Evolutionary conservation across 2,329 filamentous ascomycete genomes (phyloP).

Genomic region (Fusarium nodosum): DNA sequence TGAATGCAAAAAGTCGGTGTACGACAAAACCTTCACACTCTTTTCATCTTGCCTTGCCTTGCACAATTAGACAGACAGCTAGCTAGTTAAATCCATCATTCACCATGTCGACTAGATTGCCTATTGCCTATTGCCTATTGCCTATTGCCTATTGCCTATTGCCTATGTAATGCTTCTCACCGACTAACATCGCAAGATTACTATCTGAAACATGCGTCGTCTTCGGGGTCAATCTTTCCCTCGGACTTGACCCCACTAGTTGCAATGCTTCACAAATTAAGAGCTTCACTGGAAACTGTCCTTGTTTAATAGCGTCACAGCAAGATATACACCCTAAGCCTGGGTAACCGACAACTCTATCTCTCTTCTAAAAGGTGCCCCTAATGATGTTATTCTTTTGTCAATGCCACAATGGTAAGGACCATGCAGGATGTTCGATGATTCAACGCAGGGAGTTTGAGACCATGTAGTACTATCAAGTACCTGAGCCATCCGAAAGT

Average conservation of each 20-base stretch:
- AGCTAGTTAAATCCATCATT: background rate
- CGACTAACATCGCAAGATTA: background rate
- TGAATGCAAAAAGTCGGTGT: constrained; percentile 22
- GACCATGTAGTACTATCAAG: background rate
- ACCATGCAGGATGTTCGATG: background rate
- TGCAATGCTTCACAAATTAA: background rate
- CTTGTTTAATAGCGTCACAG: background rate
- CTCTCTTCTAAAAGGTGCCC: background rate
- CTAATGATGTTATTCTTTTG: background rate
- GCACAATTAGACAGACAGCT: background rate
- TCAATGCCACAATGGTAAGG: background rate
- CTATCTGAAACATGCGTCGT: constrained; percentile 9
- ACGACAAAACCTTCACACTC: background rate
- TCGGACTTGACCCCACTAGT: background rate
- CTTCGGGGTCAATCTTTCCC: background rate
- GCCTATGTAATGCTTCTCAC: background rate
- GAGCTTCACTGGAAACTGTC: background rate
- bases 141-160: too few species aligned
- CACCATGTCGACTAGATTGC: background rate
- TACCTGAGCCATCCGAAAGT: background rate
- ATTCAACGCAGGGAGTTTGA: background rate
- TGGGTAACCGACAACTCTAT: background rate
- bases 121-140: background rate
- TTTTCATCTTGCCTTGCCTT: background rate
- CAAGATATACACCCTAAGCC: constrained; percentile 5